phyloP scores from a whole-genome alignment of 176 grass and related monocot genomes.

The Triticum turgidum region DNA sequence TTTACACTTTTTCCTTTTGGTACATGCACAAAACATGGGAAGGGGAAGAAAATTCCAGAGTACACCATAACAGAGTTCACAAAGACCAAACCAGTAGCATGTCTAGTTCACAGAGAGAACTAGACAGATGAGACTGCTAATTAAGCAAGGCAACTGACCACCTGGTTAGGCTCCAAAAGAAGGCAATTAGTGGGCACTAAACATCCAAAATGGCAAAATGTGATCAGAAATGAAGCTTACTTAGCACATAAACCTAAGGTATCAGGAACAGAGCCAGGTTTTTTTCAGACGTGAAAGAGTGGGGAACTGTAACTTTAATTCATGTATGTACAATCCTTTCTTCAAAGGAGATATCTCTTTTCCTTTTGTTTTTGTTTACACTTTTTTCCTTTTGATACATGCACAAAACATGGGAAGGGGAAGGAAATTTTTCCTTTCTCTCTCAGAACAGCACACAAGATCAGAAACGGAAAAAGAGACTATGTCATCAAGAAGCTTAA shows the following conservation, averaged over 20 bases:
- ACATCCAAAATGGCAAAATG: neutral
- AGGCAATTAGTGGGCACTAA: neutral
- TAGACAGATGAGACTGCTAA: no score
- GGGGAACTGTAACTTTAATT: constrained; percentile 47
- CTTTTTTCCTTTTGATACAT: constrained; percentile 29
- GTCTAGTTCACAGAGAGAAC: no score
- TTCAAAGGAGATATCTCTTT: constrained; percentile 27
- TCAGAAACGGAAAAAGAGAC: neutral
- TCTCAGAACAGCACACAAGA: constrained; percentile 25
- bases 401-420: constrained; percentile 31
- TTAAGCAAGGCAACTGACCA: no score
- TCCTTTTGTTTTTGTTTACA: neutral
- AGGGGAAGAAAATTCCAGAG: no score
- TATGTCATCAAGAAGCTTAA: constrained; percentile 23
- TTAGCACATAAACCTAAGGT: neutral
- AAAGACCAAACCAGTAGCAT: no score
- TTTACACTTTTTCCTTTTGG: no score
- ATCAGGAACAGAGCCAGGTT: no score
- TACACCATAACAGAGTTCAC: no score
- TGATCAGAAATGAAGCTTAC: neutral
- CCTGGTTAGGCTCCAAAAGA: no score
- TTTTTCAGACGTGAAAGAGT: constrained; percentile 19
- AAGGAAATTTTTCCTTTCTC: constrained; percentile 32
- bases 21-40: no score
- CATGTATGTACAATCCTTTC: constrained; percentile 54